These are phyloP conservation scores for Ambrosia trifida DNA, from an alignment of 129 eudicot genomes.

Conservation along the genomic window DNA sequence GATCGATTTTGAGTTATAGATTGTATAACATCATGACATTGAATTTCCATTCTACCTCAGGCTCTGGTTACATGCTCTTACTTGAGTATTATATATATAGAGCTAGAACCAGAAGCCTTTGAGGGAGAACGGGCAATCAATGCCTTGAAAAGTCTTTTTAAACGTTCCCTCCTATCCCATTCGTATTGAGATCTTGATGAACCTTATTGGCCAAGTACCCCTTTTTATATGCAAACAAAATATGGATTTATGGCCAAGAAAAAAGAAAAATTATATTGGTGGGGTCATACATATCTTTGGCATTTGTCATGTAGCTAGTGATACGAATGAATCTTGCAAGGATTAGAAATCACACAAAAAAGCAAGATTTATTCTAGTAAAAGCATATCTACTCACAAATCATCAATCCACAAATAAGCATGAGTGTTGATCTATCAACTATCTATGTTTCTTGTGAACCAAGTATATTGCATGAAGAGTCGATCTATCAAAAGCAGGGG, in stretches of 20 bases:
- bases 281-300: conserved; percentile 38
- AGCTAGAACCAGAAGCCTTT: conserved; percentile 42
- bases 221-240: conserved; percentile 36
- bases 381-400: conserved; percentile 39
- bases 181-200: conserved; percentile 23
- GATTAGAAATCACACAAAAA: conserved; percentile 18
- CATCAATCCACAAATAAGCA: conserved; percentile 40
- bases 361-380: conserved; percentile 30
- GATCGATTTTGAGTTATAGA: background rate
- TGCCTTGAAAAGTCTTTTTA: conserved; percentile 25
- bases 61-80: conserved; percentile 21
- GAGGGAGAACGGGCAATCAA: conserved; percentile 52
- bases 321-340: conserved; percentile 13
- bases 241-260: conserved; percentile 14
- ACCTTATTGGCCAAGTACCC: conserved; percentile 34
- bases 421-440: conserved; percentile 15
- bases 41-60: conserved; percentile 8
- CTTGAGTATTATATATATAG: conserved; percentile 3
- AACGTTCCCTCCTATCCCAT: conserved; percentile 13
- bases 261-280: conserved; percentile 27
- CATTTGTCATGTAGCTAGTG: conserved; percentile 37
- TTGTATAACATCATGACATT: background rate
- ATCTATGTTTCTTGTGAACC: background rate
- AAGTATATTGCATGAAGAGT: conserved; percentile 18
- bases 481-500: conserved; percentile 22